Percentiles rank a stretch among this genome's conserved stretches.
Evolutionary conservation across 2,329 filamentous ascomycete genomes (phyloP).

Genomic region (Thermothelomyces thermophilus): DNA sequence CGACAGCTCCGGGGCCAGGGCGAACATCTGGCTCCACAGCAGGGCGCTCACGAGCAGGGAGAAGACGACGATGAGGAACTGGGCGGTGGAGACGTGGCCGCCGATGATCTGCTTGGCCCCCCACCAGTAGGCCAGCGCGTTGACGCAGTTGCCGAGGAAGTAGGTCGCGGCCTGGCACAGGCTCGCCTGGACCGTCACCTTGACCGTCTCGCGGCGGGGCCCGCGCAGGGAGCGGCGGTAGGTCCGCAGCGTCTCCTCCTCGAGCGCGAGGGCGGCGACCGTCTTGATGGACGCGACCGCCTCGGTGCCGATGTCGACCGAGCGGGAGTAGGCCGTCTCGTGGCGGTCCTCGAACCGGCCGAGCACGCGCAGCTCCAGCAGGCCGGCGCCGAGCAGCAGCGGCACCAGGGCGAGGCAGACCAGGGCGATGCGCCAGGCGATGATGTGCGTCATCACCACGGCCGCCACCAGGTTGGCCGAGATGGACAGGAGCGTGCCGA

Average conservation of each 20-base stretch:
- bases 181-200: constrained; percentile 45
- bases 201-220: constrained; percentile 47
- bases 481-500: constrained; percentile 65
- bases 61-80: constrained; percentile 69
- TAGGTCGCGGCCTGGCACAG: constrained; percentile 55
- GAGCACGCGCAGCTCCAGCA: constrained; percentile 60
- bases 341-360: constrained; percentile 56
- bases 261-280: constrained; percentile 47
- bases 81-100: constrained; percentile 55
- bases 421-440: constrained; percentile 70
- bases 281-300: constrained; percentile 61
- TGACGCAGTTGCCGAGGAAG: constrained; percentile 60
- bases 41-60: constrained; percentile 67
- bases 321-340: constrained; percentile 56
- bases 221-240: constrained; percentile 46
- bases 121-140: constrained; percentile 77
- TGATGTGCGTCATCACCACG: constrained; percentile 61
- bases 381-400: constrained; percentile 59
- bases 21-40: constrained; percentile 68
- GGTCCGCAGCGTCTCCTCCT: constrained; percentile 44
- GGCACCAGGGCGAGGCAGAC: constrained; percentile 65
- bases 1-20: constrained; percentile 65
- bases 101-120: constrained; percentile 62
- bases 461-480: constrained; percentile 61
- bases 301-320: constrained; percentile 59